phyloP scores from a whole-genome alignment of 2,329 filamentous ascomycete species.

The Calonectria naviculata region DNA sequence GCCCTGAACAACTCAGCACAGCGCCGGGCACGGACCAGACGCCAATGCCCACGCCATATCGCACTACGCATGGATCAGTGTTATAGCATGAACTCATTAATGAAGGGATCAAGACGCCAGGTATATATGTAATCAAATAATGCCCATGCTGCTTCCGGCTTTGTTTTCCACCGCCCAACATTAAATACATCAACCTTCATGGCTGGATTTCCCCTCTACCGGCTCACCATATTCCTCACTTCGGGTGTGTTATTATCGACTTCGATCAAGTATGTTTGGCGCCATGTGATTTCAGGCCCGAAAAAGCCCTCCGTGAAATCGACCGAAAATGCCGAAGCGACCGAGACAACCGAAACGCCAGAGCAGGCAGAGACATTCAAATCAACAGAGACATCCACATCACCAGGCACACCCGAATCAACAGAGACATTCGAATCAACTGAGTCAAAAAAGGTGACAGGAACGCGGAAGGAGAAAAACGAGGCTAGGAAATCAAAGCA shows the following conservation, averaged over 20 bases:
- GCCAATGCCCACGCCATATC: background rate
- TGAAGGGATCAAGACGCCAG: background rate
- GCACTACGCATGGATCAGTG: background rate
- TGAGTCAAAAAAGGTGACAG: background rate
- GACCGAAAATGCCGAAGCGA: background rate
- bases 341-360: background rate
- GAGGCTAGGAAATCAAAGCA: background rate
- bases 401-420: background rate
- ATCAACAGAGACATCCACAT: background rate
- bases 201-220: background rate
- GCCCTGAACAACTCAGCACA: background rate
- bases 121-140: constrained; percentile 8
- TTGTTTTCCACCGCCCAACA: background rate
- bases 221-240: background rate
- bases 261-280: background rate
- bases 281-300: background rate
- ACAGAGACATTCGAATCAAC: background rate
- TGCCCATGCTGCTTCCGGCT: background rate
- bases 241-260: background rate
- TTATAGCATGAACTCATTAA: background rate
- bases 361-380: background rate
- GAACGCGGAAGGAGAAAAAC: background rate
- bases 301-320: background rate
- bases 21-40: background rate
- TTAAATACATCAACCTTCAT: constrained; percentile 1